phyloP scores from a whole-genome alignment of 345 rosid genomes.

The Luvunga scandens region DNA sequence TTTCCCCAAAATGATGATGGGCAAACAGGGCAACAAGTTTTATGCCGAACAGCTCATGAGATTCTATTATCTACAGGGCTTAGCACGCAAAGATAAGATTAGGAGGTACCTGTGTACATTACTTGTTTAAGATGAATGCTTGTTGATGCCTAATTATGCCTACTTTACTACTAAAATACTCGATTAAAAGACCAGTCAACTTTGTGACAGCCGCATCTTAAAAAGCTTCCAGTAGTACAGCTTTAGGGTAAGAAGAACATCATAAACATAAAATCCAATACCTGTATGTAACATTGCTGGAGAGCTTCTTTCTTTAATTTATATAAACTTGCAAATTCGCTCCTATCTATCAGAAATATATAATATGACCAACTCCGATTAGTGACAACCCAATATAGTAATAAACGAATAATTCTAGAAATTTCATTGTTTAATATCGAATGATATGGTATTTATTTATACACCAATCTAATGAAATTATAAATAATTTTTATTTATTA shows the following conservation, averaged over 20 bases:
- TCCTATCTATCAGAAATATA: not conserved
- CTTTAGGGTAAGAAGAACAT: not conserved
- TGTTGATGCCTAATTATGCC: not conserved
- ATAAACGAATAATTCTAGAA: no score
- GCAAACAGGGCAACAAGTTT: not conserved
- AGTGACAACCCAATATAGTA: no score
- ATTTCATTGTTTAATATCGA: no score
- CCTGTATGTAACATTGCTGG: not conserved
- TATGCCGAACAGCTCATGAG: not conserved
- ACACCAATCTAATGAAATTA: no score
- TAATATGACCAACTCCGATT: not conserved
- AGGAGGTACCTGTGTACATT: not conserved
- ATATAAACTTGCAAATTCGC: not conserved
- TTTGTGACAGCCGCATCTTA: not conserved
- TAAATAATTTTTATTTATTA: no score
- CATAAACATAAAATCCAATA: not conserved
- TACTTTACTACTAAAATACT: not conserved
- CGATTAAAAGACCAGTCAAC: not conserved
- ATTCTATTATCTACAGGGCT: not conserved
- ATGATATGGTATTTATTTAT: no score
- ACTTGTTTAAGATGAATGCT: not conserved
- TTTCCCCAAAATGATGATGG: no score
- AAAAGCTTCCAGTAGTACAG: not conserved
- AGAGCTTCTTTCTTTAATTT: not conserved
- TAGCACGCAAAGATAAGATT: not conserved